Conservation (phyloP, 176 grass and related monocot genomes). For the Rhynchospora tenuis region DNA sequence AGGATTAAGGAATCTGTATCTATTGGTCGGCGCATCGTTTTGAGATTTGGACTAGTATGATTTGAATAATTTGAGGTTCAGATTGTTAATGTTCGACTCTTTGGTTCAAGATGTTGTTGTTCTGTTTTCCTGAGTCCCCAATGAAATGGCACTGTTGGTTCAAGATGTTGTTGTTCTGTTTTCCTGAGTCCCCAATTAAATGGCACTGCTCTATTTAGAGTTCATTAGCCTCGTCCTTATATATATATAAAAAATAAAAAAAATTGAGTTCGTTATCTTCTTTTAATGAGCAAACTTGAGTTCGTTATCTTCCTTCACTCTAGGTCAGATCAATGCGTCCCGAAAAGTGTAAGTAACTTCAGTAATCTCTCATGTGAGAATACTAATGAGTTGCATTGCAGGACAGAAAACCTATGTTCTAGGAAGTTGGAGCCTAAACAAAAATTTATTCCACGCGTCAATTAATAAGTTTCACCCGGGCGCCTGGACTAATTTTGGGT, state of each 20-base stretch:
- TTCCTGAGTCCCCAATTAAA: too few species aligned
- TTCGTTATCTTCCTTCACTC: too few species aligned
- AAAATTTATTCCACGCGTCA: neutral
- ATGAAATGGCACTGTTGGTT: neutral
- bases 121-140: neutral
- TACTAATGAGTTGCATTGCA: too few species aligned
- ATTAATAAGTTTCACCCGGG: neutral
- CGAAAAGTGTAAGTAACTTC: too few species aligned
- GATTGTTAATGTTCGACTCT: neutral
- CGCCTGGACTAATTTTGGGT: neutral
- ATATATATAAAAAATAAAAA: too few species aligned
- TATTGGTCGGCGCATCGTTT: neutral
- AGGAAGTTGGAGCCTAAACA: too few species aligned
- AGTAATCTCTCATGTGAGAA: too few species aligned
- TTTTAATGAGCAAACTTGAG: too few species aligned
- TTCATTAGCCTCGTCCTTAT: neutral
- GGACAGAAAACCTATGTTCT: neutral
- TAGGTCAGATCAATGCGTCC: too few species aligned
- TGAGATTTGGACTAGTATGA: neutral
- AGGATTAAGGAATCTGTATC: neutral
- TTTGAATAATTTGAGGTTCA: neutral
- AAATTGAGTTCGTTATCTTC: too few species aligned
- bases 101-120: neutral
- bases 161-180: too few species aligned
- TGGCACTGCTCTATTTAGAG: too few species aligned